Conservation (phyloP, 306 rosid genomes). For the Rosa rugosa region DNA sequence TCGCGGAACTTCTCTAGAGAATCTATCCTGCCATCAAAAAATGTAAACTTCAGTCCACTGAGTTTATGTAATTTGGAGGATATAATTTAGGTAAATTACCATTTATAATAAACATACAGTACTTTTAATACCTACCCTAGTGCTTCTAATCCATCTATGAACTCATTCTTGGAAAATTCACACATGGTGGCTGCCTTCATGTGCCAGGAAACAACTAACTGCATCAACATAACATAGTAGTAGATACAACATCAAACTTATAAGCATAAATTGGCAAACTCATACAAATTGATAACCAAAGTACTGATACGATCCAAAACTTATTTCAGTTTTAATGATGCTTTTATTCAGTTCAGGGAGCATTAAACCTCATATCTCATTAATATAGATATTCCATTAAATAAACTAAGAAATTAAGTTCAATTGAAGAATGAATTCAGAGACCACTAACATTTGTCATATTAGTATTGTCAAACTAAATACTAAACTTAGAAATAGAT, state of each 20-base stretch:
- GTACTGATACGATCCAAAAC: neutral
- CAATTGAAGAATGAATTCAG: neutral
- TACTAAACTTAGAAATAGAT: neutral
- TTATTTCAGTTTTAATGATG: neutral
- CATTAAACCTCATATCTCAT: neutral
- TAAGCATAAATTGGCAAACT: neutral
- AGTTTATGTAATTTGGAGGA: slow-evolving; percentile 2
- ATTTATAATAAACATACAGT: neutral
- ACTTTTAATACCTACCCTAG: slow-evolving; percentile 56
- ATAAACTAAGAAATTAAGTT: too few relatives aligned
- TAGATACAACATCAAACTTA: slow-evolving; percentile 16
- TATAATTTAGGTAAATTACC: neutral
- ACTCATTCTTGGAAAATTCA: slow-evolving; percentile 97
- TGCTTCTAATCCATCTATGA: slow-evolving; percentile 79
- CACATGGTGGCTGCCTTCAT: slow-evolving; percentile 99
- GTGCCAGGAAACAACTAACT: slow-evolving; percentile 99
- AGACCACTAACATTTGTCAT: neutral
- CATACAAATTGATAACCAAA: neutral
- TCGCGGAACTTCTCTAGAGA: slow-evolving; percentile 87
- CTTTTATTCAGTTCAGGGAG: neutral
- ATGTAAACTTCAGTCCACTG: slow-evolving; percentile 13
- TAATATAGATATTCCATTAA: neutral
- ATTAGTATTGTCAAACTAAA: neutral
- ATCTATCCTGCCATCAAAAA: slow-evolving; percentile 78
- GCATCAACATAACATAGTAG: slow-evolving; percentile 36